These are phyloP conservation scores for Heterobasidion annosum DNA, from an alignment of 1,284 basidiomycete species.

Conservation along the genomic window DNA sequence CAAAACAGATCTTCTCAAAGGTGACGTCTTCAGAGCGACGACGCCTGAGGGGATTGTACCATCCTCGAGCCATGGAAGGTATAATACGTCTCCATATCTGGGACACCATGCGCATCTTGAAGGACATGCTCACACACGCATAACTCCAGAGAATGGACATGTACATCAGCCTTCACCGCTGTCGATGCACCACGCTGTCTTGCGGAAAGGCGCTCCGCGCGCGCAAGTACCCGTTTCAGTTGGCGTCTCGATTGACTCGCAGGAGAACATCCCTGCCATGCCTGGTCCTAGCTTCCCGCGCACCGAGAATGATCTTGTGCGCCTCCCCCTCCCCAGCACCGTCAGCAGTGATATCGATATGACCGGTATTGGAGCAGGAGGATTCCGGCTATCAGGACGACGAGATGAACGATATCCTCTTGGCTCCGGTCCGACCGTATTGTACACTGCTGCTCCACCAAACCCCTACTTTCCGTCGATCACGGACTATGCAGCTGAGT, in stretches of 20 bases:
- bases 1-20: conserved; percentile 18
- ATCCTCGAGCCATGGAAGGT: background rate
- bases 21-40: conserved; percentile 8
- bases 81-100: background rate
- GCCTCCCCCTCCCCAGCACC: conserved; percentile 39
- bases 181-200: conserved; percentile 15
- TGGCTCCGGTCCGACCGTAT: conserved; percentile 40
- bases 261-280: conserved; percentile 13
- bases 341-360: conserved; percentile 18
- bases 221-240: conserved; percentile 58
- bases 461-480: conserved; percentile 8
- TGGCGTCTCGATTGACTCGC: conserved; percentile 16
- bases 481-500: background rate
- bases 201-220: conserved; percentile 49
- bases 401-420: conserved; percentile 38
- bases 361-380: conserved; percentile 46
- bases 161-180: conserved; percentile 5
- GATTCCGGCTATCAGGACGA: conserved; percentile 28
- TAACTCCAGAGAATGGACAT: conserved; percentile 10
- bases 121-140: conserved; percentile 3
- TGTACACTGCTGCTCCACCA: conserved; percentile 15
- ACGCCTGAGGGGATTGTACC: background rate
- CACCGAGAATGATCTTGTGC: conserved; percentile 23
- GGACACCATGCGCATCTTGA: background rate
- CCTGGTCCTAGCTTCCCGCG: background rate